phyloP scores from a whole-genome alignment of 2,329 filamentous ascomycete species.

The Coniochaeta sp. region DNA sequence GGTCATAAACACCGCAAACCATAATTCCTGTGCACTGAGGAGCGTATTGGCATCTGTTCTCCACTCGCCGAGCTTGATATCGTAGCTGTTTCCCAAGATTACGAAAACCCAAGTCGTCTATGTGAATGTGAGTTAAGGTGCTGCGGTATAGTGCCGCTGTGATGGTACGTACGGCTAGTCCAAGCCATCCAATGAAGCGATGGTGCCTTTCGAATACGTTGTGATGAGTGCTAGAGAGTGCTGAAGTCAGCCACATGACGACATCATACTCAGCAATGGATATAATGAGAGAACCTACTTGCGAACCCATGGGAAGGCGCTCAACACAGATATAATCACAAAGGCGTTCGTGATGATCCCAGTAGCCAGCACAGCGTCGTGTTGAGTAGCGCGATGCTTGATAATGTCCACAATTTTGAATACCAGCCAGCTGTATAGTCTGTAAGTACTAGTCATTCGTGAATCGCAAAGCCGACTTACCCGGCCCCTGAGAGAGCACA shows the following conservation, averaged over 20 bases:
- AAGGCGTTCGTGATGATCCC: slow-evolving; percentile 29
- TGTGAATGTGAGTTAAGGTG: not conserved
- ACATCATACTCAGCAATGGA: not conserved
- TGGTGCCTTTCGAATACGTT: slow-evolving; percentile 33
- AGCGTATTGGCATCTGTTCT: slow-evolving; percentile 23
- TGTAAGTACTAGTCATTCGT: slow-evolving; percentile 5
- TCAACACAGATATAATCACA: slow-evolving; percentile 28
- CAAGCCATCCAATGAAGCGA: slow-evolving; percentile 33
- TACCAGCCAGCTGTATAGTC: slow-evolving; percentile 24
- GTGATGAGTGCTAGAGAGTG: slow-evolving; percentile 23
- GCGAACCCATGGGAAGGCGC: slow-evolving; percentile 31
- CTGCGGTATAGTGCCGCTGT: not conserved
- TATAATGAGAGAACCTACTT: slow-evolving; percentile 23
- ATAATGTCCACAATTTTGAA: slow-evolving; percentile 30
- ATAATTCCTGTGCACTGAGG: slow-evolving; percentile 28
- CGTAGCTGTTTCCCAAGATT: slow-evolving; percentile 28
- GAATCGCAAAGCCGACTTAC: slow-evolving; percentile 14
- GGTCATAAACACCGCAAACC: slow-evolving; percentile 32
- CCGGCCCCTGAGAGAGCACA: slow-evolving; percentile 29
- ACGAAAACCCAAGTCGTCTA: slow-evolving; percentile 30
- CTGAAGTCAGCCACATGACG: slow-evolving; percentile 7
- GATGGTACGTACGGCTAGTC: slow-evolving; percentile 22
- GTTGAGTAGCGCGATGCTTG: slow-evolving; percentile 21
- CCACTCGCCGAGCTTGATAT: slow-evolving; percentile 25
- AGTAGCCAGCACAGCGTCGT: slow-evolving; percentile 25